Base-by-base conservation (phyloP, 106 monocot genomes). In the Acorus calamus region DNA sequence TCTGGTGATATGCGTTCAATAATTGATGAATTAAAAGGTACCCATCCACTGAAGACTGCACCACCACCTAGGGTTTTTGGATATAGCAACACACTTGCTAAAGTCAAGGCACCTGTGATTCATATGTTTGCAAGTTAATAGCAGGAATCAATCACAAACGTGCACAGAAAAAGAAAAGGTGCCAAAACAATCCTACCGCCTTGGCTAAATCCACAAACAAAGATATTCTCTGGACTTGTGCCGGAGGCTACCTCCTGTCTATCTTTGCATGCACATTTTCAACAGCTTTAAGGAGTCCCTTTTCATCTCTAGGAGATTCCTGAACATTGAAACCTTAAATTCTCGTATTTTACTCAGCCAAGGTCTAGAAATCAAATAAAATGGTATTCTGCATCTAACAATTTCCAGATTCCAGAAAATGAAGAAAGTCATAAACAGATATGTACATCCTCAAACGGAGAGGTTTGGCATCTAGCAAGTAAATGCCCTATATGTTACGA, bases 131-230 rank as follows among this genome's bases (percentile, higher is more conserved):
- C 57, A 73, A 65, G 46, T 41, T 43, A 57, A 43, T 50, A 6
- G 43, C n/a, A 5, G 4, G 9, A 67, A 47, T 50, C 8, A 1
- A 14, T 71, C 7, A 28, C 10, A 65, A 12, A 66, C 49, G 2
- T 54, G 49, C 46, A 45, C 46, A 49, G 14, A 48, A 14, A 62
- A 59, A 51, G 62, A 10, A 0, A 7, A 66, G 6, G 2, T 43
- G 62, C 41, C 14, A 55, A 42, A 65, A 9, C 57, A n/a, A 59
- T n/a, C 41, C n/a, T 65, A 89, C 88, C 88, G 76, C 92, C 92
- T 84, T 92, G 92, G 57, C 92, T 92, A 77, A 92, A 84, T 65
- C 92, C 92, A 76, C 92, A 92, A 61, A 92, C 7, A 53, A 87
- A 92, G 66, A 92, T 73, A 60, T 84, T 92, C 66, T 87, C 77